A percentile compares a stretch with the other conserved stretches of the same genome.
Evolutionary conservation across 2,329 filamentous ascomycete genomes (phyloP).

Genomic region (Paraphaeosphaeria minitans): DNA sequence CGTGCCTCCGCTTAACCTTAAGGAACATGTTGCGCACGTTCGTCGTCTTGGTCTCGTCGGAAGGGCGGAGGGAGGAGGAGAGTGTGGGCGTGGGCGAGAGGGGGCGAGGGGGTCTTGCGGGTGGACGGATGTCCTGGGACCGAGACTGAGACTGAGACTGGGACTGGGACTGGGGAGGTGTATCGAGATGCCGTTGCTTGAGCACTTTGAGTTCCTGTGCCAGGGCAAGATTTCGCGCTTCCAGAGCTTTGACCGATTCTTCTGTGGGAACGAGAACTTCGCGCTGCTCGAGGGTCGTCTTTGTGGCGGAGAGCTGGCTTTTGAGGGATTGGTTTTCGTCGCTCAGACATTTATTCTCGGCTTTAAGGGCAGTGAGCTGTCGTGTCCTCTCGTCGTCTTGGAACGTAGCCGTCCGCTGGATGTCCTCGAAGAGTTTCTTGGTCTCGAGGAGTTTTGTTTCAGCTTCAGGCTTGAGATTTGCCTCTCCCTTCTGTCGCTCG

Average conservation of each 20-base stretch:
- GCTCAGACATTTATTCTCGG: background rate
- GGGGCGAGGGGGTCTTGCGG: background rate
- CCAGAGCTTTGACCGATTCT: background rate
- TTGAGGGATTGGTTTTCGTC: background rate
- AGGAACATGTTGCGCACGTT: conserved; percentile 31
- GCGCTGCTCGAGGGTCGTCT: background rate
- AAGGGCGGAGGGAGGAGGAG: background rate
- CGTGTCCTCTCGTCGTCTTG: conserved; percentile 8
- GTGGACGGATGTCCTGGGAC: background rate
- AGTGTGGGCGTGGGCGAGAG: background rate
- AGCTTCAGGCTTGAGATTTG: background rate
- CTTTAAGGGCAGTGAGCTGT: background rate
- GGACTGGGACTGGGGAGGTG: no score
- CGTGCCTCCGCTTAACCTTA: conserved; percentile 24
- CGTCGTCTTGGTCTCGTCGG: background rate
- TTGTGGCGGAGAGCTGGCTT: background rate
- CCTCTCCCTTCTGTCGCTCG: background rate
- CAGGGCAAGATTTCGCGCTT: background rate
- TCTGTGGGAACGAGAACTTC: background rate
- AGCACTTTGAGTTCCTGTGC: background rate
- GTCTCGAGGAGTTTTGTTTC: background rate
- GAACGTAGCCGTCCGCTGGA: background rate
- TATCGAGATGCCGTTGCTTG: background rate
- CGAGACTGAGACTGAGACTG: background rate
- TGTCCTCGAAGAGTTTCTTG: background rate